phyloP scores from a whole-genome alignment of 345 rosid species.

The Schrenkiella parvula region DNA sequence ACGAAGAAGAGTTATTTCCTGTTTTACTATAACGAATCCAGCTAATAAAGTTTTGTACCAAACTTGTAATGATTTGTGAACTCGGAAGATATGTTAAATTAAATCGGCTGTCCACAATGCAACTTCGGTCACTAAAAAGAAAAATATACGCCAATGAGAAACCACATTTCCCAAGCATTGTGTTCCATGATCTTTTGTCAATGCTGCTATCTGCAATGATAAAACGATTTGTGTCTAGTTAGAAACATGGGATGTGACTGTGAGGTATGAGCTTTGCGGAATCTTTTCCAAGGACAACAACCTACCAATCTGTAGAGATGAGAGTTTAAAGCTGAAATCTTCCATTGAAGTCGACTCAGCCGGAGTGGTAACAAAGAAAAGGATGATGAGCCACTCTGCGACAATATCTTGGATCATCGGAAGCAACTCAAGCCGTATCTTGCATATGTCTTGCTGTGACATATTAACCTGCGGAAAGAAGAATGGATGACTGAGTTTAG shows the following conservation, averaged over 20 bases:
- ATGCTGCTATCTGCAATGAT: slow-evolving; percentile 54
- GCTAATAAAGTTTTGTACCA: slow-evolving; percentile 60
- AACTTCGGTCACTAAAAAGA: slow-evolving; percentile 39
- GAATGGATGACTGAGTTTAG: not conserved
- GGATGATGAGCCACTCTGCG: slow-evolving; percentile 80
- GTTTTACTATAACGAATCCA: slow-evolving; percentile 78
- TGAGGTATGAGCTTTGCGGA: slow-evolving; percentile 1
- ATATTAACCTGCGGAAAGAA: slow-evolving; percentile 54
- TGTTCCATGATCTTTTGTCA: slow-evolving; percentile 70
- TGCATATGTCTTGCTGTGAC: slow-evolving; percentile 58
- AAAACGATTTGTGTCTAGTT: slow-evolving; percentile 9
- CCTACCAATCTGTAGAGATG: slow-evolving; percentile 86
- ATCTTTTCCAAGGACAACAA: slow-evolving; percentile 14
- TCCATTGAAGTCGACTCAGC: slow-evolving; percentile 67
- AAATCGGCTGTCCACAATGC: slow-evolving; percentile 33
- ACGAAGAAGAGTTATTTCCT: slow-evolving; percentile 60
- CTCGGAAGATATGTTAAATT: slow-evolving; percentile 47
- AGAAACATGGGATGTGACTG: not conserved
- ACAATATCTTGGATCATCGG: slow-evolving; percentile 87
- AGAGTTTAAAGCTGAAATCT: slow-evolving; percentile 89
- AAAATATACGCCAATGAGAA: slow-evolving; percentile 77
- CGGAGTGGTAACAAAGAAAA: slow-evolving; percentile 65
- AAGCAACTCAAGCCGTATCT: slow-evolving; percentile 74
- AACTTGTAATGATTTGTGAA: slow-evolving; percentile 50
- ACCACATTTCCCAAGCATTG: slow-evolving; percentile 72